Evolutionary conservation across 768 basidiomycete genomes (phyloP).

Genomic region (Hemileccinum impolitum): DNA sequence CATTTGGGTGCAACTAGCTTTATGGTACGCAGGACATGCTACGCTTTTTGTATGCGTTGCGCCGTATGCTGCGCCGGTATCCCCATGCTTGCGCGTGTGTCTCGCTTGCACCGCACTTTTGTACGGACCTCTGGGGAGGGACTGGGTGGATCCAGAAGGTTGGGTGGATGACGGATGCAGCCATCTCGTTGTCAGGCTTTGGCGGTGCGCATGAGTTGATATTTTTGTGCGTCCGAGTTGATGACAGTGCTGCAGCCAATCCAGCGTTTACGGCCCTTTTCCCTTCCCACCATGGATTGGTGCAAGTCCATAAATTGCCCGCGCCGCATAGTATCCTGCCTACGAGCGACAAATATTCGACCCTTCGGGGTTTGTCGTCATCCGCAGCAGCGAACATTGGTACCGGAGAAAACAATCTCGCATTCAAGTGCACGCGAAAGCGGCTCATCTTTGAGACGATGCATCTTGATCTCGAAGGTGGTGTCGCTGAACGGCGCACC

Average conservation of each 20-base stretch:
- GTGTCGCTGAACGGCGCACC: constrained; percentile 73
- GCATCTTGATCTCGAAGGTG: constrained; percentile 85
- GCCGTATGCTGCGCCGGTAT: constrained; percentile 53
- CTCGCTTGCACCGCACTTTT: constrained; percentile 62
- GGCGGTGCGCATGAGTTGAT: constrained; percentile 50
- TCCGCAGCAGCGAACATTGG: constrained; percentile 50
- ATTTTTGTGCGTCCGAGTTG: background rate
- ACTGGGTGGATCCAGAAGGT: constrained; percentile 74
- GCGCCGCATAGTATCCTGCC: constrained; percentile 69
- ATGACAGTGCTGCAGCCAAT: constrained; percentile 49
- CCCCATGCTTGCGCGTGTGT: constrained; percentile 64
- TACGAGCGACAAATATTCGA: constrained; percentile 79
- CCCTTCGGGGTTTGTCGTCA: constrained; percentile 73
- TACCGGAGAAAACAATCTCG: constrained; percentile 94
- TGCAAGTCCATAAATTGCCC: constrained; percentile 76
- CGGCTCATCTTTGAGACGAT: constrained; percentile 88
- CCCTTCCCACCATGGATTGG: constrained; percentile 82
- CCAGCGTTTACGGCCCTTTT: constrained; percentile 72
- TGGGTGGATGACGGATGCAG: constrained; percentile 75
- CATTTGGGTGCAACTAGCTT: background rate
- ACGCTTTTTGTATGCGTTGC: constrained; percentile 68
- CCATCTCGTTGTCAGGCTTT: constrained; percentile 73
- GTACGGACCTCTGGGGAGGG: constrained; percentile 56
- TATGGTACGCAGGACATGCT: constrained; percentile 53
- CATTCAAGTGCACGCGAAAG: constrained; percentile 89